Base-by-base conservation (phyloP, 2,329 filamentous ascomycete genomes). In the Phialemoniopsis sp. region DNA sequence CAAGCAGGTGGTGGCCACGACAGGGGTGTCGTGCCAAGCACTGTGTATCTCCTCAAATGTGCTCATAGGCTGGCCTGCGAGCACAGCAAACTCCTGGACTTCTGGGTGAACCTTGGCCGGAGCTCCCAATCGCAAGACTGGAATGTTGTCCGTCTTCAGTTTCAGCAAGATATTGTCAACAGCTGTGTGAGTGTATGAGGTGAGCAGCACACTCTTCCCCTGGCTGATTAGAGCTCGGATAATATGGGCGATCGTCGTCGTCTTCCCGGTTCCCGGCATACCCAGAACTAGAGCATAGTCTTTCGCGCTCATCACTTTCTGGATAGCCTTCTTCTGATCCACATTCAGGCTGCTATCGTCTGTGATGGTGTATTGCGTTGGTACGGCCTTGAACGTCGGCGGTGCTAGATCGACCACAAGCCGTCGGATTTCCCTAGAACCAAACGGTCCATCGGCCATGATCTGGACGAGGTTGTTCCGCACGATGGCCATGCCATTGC, bases 211-310 rank as follows among this genome's bases (percentile, higher is more conserved):
- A 40, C 87, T 95, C 65, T 97, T 97, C 10, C 89, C 86, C 59
- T 95, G 87, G 1, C 85, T 81, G 5, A 93, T 85, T 21, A 98
- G 72, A 1, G 91, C 88, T 33, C 88, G 83, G 53, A 98, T 97
- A 50, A 98, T 96, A 58, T 97, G 90, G 5, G 91, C 89, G 54
- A 98, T 97, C 0, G 93, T 98, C 0, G 93, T 98, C 3, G 93
- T 98, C 63, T 98, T 98, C 42, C 93, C 93, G 0, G 93, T 98
- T 8, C 93, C 93, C 2, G 93, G 93, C 93, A 98, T 98, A 19
- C 93, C 93, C 15, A 98, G 78, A 12, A 98, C 90, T n/a, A 98
- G 73, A 8, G 93, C 91, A 60, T 97, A 98, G 64, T 98, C 90
- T 50, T 87, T 79, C 4, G 93, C 91, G 53, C 85, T 89, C 85